Evolutionary conservation across 2,329 filamentous ascomycete species (phyloP), one percentile per base, ranked within the genome.

Genomic region (Sporothrix pallida): DNA sequence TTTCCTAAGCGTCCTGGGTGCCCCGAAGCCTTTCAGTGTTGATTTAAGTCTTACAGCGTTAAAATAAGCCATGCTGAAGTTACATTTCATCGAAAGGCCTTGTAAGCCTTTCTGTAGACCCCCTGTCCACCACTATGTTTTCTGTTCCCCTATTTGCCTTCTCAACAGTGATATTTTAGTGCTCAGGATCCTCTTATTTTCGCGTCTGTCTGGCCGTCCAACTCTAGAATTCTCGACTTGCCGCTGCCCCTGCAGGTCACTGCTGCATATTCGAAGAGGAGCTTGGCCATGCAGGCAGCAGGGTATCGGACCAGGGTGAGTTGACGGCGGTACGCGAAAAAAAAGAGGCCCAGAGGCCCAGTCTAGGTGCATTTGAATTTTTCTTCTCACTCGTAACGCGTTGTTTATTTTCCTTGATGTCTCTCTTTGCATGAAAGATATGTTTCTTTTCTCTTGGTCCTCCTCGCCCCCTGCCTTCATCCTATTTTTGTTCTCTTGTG

Each of bases 261-360:
- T 42, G 50, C 52, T 68, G 71, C 60, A 71, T 26, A 68, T 71
- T 71, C 58, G 70, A 37, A 37, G 31, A 37, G 31, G 31, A 37
- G 54, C 54, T 50, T 60, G 69, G 69, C 52, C 52, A 37, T 58
- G 44, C 62, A 58, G 31, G 10, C 23, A 12, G 46, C 12, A 50
- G 44, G 65, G 46, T 50, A 12, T 52, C 26, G 26, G 63, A 52
- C 63, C 15, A 69, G 65, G 65, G 20, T n/a, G 26, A 37, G 15
- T 10, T 68, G 63, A 68, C 13, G 46, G 48, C 48, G 63, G 63
- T n/a, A 42, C 46, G 26, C 48, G 46, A 54, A n/a, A 46, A 46
- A 26, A 37, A 37, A 37, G 31, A 37, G 31, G 7, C 31, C 31
- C 31, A 37, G 13, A 10, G 31, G 63, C 17, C 58, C 17, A 44